Percentiles rank a stretch among this genome's conserved stretches.
phyloP scores from a whole-genome alignment of 2,329 filamentous ascomycete genomes.

The Diaporthe eres region DNA sequence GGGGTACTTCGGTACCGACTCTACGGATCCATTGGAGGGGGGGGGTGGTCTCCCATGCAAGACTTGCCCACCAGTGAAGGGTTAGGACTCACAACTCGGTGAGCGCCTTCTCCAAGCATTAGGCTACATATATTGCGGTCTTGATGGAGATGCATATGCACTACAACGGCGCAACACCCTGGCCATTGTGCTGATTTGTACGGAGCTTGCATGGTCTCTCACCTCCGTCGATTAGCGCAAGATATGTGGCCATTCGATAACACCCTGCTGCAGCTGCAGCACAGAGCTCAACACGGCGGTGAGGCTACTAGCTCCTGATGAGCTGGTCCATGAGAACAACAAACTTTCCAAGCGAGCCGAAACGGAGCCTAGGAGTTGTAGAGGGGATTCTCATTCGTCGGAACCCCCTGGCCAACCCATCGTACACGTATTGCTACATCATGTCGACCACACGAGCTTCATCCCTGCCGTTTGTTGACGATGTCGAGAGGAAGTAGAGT shows the following conservation, averaged over 20 bases:
- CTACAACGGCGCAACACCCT: background rate
- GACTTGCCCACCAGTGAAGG: background rate
- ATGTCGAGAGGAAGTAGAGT: background rate
- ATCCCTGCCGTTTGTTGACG: background rate
- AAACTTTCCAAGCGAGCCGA: slow-evolving; percentile 19
- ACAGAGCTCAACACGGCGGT: slow-evolving; percentile 13
- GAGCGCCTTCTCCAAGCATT: background rate
- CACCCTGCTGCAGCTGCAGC: background rate
- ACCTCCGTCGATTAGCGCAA: slow-evolving; percentile 18
- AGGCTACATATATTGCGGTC: slow-evolving; percentile 14
- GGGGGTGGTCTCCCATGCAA: background rate
- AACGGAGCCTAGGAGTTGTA: background rate
- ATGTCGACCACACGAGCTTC: background rate
- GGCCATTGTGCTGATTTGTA: background rate
- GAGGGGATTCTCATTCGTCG: background rate
- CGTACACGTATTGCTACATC: slow-evolving; percentile 9
- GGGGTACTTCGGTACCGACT: background rate
- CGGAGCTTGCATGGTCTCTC: background rate
- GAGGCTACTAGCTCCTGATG: slow-evolving; percentile 23
- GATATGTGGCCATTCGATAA: slow-evolving; percentile 1
- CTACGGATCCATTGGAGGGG: background rate
- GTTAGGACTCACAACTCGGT: slow-evolving; percentile 16
- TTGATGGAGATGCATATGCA: slow-evolving; percentile 12
- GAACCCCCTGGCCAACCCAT: background rate
- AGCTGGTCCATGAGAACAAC: slow-evolving; percentile 7